These are phyloP conservation scores for Meredithiella fracta DNA, from an alignment of 2,329 filamentous ascomycete species.

Conservation along the genomic window DNA sequence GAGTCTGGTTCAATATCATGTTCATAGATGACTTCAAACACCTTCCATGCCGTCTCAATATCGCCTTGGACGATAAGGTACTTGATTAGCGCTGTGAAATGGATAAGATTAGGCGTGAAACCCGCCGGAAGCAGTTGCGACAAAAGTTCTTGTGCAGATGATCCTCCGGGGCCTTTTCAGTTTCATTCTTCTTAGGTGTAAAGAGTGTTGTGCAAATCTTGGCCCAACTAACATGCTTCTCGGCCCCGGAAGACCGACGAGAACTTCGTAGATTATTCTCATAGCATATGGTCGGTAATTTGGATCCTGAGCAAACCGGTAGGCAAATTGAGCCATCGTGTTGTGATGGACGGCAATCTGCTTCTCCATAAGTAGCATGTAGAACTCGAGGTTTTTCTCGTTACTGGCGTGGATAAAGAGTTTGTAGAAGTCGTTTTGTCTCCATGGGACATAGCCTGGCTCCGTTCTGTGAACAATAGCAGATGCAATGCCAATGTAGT, in stretches of 20 bases:
- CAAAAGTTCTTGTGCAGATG: conserved; percentile 26
- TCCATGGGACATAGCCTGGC: conserved; percentile 20
- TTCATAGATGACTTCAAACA: conserved; percentile 45
- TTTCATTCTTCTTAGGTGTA: neutral
- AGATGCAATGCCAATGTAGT: conserved; percentile 19
- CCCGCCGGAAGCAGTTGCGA: conserved; percentile 28
- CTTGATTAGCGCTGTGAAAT: conserved; percentile 51
- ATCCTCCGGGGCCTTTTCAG: conserved; percentile 19
- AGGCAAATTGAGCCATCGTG: conserved; percentile 33
- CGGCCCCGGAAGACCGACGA: conserved; percentile 23
- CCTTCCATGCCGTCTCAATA: conserved; percentile 42
- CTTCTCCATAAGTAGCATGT: conserved; percentile 20
- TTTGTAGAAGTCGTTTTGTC: conserved; percentile 19
- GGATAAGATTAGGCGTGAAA: conserved; percentile 43
- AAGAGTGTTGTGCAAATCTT: conserved; percentile 37
- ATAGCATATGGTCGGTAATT: conserved; percentile 12
- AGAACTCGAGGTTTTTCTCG: conserved; percentile 23
- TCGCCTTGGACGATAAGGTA: conserved; percentile 54
- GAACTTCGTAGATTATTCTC: conserved; percentile 19
- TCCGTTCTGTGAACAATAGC: conserved; percentile 5
- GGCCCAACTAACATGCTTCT: conserved; percentile 28
- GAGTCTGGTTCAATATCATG: conserved; percentile 46
- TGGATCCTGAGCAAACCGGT: conserved; percentile 27
- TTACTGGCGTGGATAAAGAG: conserved; percentile 16
- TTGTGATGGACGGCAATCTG: conserved; percentile 23